A percentile compares a stretch with the other conserved stretches of the same genome.
phyloP scores from a whole-genome alignment of 768 basidiomycete species.

The Strobilomyces echinocephalus region DNA sequence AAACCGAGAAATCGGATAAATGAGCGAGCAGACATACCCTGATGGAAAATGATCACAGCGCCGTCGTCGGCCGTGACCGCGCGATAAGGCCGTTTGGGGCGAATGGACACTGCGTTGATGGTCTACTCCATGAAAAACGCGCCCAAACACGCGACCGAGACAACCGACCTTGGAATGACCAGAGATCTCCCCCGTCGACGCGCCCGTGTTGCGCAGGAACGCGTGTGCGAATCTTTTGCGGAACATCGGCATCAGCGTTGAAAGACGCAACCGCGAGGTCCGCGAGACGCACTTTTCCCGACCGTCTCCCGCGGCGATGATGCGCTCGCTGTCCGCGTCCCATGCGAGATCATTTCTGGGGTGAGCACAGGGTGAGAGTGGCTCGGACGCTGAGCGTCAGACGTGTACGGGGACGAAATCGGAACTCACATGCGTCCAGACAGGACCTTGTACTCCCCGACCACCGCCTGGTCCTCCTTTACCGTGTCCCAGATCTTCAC shows the following conservation, averaged over 20 bases:
- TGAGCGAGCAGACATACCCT: conserved; percentile 41
- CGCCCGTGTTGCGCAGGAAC: conserved; percentile 79
- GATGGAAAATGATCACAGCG: conserved; percentile 73
- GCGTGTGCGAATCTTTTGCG: conserved; percentile 68
- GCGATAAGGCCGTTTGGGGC: conserved; percentile 84
- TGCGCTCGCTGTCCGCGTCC: conserved; percentile 96
- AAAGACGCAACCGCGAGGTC: not conserved
- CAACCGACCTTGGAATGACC: conserved; percentile 78
- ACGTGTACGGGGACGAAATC: not conserved
- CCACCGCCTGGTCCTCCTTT: conserved; percentile 77
- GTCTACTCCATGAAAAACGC: conserved; percentile 38
- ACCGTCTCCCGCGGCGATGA: conserved; percentile 91
- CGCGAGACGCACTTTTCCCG: conserved; percentile 61
- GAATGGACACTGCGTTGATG: conserved; percentile 85
- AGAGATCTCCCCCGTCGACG: conserved; percentile 81
- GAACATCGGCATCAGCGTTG: not conserved
- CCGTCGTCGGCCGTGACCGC: conserved; percentile 90
- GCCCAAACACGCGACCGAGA: not conserved
- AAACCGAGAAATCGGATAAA: not conserved
- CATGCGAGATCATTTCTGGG: conserved; percentile 90
- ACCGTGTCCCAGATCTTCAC: conserved; percentile 93
- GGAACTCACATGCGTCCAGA: conserved; percentile 61
- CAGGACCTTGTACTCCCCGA: conserved; percentile 74
- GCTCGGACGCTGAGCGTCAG: not conserved
- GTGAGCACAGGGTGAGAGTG: not conserved